Evolutionary conservation across 345 rosid species (phyloP).

Genomic region (Pistacia atlantica): DNA sequence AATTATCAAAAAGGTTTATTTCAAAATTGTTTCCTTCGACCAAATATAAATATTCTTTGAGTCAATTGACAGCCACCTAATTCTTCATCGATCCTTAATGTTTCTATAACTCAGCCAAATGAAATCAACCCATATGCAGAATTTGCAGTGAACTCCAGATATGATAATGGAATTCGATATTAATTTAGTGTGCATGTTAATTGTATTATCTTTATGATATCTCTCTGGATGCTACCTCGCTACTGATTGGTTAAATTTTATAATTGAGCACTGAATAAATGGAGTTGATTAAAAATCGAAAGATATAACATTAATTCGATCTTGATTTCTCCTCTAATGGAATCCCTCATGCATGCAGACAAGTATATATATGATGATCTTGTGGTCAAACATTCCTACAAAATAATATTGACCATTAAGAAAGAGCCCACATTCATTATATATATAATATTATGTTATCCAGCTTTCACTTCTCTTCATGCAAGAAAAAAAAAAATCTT

Average conservation of each 20-base stretch:
- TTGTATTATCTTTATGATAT: too few species aligned
- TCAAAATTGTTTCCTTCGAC: too few species aligned
- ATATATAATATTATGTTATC: background rate
- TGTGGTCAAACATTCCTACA: constrained; percentile 17
- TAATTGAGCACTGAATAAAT: background rate
- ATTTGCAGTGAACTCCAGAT: too few species aligned
- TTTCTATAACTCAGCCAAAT: too few species aligned
- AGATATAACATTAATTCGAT: background rate
- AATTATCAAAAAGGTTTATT: too few species aligned
- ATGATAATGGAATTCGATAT: too few species aligned
- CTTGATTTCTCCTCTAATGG: background rate
- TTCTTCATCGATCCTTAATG: too few species aligned
- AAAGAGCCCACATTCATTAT: constrained; percentile 1
- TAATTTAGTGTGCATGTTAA: too few species aligned
- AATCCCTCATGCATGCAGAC: background rate
- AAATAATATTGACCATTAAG: background rate
- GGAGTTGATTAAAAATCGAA: background rate
- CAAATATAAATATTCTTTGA: too few species aligned
- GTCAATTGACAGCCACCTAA: too few species aligned
- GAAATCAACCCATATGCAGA: too few species aligned
- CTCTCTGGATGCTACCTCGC: background rate
- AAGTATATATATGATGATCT: background rate
- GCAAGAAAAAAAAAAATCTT: background rate
- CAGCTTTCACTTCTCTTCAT: background rate
- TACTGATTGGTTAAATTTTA: background rate